Evolutionary conservation across 441 rosid species (phyloP), one percentile per base, ranked within the genome.

Genomic region (Isatis lusitanica): DNA sequence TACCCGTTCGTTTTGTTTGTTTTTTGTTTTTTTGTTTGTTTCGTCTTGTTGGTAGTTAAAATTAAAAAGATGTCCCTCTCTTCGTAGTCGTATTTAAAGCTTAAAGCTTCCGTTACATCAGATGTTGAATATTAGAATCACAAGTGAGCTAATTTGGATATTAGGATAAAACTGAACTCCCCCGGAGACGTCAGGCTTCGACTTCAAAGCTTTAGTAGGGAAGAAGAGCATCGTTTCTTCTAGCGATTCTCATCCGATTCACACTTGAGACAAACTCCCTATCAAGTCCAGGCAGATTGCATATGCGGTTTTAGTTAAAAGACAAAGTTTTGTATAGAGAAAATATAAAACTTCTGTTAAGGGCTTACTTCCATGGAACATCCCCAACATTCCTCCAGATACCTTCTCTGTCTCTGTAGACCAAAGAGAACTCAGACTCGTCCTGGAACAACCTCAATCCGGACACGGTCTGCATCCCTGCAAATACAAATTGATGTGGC

Each of bases 361-460:
- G 47, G 72, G 71, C 91, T 68, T 82, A 88, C 96, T 74, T 90
- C 96, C 96, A 88, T 24, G 96, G 90, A 44, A 86, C 88, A 73
- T 88, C 94, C 17, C 89, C 94, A 75, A 80, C 90, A 68, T 63
- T 74, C 82, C 89, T 83, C 97, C 96, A 88, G 58, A 78, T 83
- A 31, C 87, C 89, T 38, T 80, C 89, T 30, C 44, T 66, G 81
- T 87, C 96, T 78, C 84, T 85, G 28, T 90, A 92, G 30, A 82
- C 75, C 83, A 88, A 71, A 70, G 86, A 77, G 79, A 85, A 86
- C 53, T 84, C 92, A 3, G 96, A 88, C n/a, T 77, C 79, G 4
- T 70, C 69, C 46, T 85, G 79, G 63, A 87, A 88, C 77, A 92
- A 68, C 80, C 87, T 84, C 73, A 88, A 36, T 68, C 90, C 94